Percentiles rank a stretch among this genome's conserved stretches.
phyloP scores from a whole-genome alignment of 1,139 yeast genomes.

The Geotrichum fermentans region DNA sequence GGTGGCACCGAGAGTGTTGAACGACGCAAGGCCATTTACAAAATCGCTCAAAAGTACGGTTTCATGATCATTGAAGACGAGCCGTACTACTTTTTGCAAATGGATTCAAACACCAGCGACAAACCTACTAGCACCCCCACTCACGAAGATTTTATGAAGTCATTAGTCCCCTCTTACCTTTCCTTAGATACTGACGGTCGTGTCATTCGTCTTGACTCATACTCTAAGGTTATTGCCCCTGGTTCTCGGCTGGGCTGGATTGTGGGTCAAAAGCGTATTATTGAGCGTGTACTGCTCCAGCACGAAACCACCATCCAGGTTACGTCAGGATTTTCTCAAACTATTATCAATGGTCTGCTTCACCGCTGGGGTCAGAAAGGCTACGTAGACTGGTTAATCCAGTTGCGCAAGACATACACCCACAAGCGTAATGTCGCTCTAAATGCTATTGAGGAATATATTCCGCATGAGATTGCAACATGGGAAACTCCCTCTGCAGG shows the following conservation, averaged over 20 bases:
- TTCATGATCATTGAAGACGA: constrained; percentile 82
- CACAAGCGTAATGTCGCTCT: constrained; percentile 72
- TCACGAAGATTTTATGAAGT: constrained; percentile 52
- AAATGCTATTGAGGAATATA: constrained; percentile 55
- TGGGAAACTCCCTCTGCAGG: constrained; percentile 71
- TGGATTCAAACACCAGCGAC: constrained; percentile 56
- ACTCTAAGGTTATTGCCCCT: constrained; percentile 90
- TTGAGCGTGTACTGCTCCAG: constrained; percentile 65
- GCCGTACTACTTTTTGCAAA: constrained; percentile 90
- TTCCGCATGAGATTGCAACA: constrained; percentile 54
- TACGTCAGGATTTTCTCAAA: constrained; percentile 76
- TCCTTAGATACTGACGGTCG: constrained; percentile 83
- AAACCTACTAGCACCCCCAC: constrained; percentile 37
- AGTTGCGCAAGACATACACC: constrained; percentile 76
- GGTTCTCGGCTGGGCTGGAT: constrained; percentile 91
- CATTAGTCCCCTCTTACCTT: constrained; percentile 73
- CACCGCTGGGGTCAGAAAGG: constrained; percentile 72
- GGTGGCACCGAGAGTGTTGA: constrained; percentile 71
- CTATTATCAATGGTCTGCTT: constrained; percentile 60
- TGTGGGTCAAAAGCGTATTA: constrained; percentile 60
- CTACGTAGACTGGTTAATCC: constrained; percentile 82
- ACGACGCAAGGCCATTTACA: constrained; percentile 68
- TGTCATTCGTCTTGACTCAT: constrained; percentile 83
- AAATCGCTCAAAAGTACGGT: constrained; percentile 72
- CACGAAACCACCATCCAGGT: constrained; percentile 82